phyloP scores from a whole-genome alignment of 2,329 filamentous ascomycete genomes.

The Microcyclosporella mali region DNA sequence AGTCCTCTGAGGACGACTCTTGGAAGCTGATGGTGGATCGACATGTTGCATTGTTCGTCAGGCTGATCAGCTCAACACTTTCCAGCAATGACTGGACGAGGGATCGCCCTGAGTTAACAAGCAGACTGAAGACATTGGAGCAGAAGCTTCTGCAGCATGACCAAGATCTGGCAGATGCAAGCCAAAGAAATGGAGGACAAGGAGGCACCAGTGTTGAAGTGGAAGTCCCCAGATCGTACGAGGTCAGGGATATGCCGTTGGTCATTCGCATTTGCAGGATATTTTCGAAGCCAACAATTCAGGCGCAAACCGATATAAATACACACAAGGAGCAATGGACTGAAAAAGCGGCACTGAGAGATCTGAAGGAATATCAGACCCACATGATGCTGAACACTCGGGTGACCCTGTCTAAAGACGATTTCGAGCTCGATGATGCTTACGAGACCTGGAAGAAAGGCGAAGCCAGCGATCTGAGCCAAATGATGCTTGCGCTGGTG shows the following conservation, averaged over 20 bases:
- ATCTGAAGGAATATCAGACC: conserved; percentile 89
- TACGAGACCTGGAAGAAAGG: conserved; percentile 86
- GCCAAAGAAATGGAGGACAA: conserved; percentile 50
- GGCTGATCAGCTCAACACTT: conserved; percentile 72
- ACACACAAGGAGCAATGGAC: conserved; percentile 77
- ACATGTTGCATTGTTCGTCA: conserved; percentile 89
- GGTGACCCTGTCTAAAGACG: conserved; percentile 69
- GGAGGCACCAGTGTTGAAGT: conserved; percentile 69
- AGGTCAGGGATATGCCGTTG: conserved; percentile 94
- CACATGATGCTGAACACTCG: conserved; percentile 74
- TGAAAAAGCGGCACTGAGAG: conserved; percentile 80
- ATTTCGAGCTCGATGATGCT: conserved; percentile 84
- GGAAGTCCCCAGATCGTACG: conserved; percentile 74
- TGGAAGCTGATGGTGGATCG: conserved; percentile 92
- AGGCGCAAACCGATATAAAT: conserved; percentile 84
- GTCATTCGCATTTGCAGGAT: conserved; percentile 81
- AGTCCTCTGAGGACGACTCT: conserved; percentile 69
- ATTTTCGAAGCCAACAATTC: conserved; percentile 71
- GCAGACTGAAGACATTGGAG: conserved; percentile 72
- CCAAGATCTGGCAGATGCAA: conserved; percentile 69
- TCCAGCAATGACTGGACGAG: conserved; percentile 78
- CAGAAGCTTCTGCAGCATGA: conserved; percentile 92
- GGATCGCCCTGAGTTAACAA: conserved; percentile 77
- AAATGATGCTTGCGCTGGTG: conserved; percentile 88
- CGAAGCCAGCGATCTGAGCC: conserved; percentile 80